These are phyloP conservation scores for Polytrichum formosum DNA, from an alignment of 225 moss, liverwort and hornwort genomes.

Conservation along the genomic window DNA sequence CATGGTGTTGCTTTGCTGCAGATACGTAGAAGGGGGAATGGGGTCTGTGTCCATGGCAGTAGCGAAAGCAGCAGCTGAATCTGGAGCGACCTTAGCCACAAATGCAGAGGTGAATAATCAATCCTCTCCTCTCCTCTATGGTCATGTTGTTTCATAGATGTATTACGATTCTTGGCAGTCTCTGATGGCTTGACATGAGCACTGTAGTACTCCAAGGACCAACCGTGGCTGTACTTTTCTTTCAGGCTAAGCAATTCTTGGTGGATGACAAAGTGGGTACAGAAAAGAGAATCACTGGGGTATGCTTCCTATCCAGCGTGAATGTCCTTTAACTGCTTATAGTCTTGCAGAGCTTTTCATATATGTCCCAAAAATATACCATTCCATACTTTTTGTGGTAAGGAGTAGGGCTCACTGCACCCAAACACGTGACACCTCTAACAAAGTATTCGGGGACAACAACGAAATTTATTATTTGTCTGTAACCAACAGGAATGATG, in stretches of 20 bases:
- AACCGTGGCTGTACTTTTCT: not conserved
- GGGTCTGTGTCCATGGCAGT: constrained; percentile 73
- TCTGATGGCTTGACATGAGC: not conserved
- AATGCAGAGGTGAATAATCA: constrained; percentile 62
- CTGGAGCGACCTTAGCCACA: constrained; percentile 77
- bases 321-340: no score
- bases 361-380: no score
- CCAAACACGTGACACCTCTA: no score
- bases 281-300: constrained; percentile 54
- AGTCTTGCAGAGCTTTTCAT: no score
- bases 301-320: constrained; percentile 25
- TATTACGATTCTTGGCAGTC: no score
- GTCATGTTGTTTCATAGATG: no score
- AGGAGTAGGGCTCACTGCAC: no score
- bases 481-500: not conserved
- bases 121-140: constrained; percentile 3
- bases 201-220: not conserved
- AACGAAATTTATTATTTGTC: no score
- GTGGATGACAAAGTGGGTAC: constrained; percentile 35
- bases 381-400: no score
- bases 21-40: constrained; percentile 95
- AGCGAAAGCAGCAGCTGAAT: constrained; percentile 72
- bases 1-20: constrained; percentile 19
- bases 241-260: constrained; percentile 67
- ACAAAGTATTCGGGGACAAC: no score